A percentile compares a stretch with the other conserved stretches of the same genome.
Conservation (phyloP, 257 asterid species). For the Ocimum tenuiflorum region DNA sequence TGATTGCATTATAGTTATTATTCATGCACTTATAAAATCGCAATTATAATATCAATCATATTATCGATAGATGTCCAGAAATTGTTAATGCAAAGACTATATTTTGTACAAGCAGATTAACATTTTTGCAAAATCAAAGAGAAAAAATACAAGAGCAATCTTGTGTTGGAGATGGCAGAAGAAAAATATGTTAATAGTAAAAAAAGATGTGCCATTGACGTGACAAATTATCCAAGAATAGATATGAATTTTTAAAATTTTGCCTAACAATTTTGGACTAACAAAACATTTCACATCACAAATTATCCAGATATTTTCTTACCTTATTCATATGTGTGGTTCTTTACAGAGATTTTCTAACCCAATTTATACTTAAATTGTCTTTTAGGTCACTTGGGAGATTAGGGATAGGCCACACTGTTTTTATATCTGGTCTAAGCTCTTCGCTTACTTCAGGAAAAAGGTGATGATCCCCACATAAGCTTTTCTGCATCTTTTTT, state of each 20-base stretch:
- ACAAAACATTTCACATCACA: not conserved
- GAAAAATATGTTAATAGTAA: not conserved
- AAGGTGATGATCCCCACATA: conserved; percentile 32
- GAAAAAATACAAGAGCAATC: too few relatives aligned
- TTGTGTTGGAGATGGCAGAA: not conserved
- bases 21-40: not conserved
- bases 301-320: too few relatives aligned
- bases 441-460: conserved; percentile 45
- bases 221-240: too few relatives aligned
- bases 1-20: not conserved
- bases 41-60: not conserved
- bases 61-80: not conserved
- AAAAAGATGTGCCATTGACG: too few relatives aligned
- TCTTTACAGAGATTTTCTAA: not conserved
- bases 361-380: not conserved
- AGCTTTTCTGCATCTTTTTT: not conserved
- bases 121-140: not conserved
- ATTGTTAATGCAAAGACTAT: not conserved
- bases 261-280: too few relatives aligned
- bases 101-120: not conserved
- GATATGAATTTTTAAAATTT: too few relatives aligned
- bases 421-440: conserved; percentile 69
- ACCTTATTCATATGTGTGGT: too few relatives aligned
- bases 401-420: conserved; percentile 62
- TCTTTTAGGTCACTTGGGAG: conserved; percentile 74